Evolutionary conservation across 1,284 basidiomycete genomes (phyloP).

Genomic region (Moesziomyces antarcticus): DNA sequence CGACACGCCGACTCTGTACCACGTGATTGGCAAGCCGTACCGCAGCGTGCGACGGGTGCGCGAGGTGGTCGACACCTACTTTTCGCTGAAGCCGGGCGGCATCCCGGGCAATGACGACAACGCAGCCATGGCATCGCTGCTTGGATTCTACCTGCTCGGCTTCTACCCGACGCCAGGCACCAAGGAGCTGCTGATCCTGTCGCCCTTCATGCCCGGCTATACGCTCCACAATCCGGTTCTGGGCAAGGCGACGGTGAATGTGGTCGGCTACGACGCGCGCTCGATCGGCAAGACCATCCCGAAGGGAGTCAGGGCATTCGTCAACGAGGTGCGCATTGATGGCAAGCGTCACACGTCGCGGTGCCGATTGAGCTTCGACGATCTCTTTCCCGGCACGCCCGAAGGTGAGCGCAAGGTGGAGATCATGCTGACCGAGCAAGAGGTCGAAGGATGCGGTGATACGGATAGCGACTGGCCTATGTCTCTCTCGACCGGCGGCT

Average conservation of each 20-base stretch:
- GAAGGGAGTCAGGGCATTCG: slow-evolving; percentile 37
- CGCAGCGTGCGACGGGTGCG: slow-evolving; percentile 43
- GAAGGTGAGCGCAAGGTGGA: slow-evolving; percentile 29
- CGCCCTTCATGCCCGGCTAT: slow-evolving; percentile 55
- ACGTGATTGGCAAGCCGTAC: slow-evolving; percentile 42
- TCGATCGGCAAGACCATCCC: slow-evolving; percentile 29
- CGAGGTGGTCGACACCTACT: slow-evolving; percentile 48
- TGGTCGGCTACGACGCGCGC: slow-evolving; percentile 40
- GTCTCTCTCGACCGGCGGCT: slow-evolving; percentile 42
- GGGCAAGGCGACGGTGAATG: slow-evolving; percentile 47
- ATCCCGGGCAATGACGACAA: slow-evolving; percentile 72
- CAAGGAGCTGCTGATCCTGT: slow-evolving; percentile 54
- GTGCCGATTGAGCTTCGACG: slow-evolving; percentile 48
- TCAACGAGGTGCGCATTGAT: slow-evolving; percentile 36
- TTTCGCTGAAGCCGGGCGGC: slow-evolving; percentile 39
- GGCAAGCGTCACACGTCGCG: slow-evolving; percentile 34
- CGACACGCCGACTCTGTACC: slow-evolving; percentile 53
- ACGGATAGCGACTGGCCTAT: slow-evolving; percentile 15
- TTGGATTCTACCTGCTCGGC: slow-evolving; percentile 73
- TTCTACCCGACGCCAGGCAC: slow-evolving; percentile 73
- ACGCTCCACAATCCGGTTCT: slow-evolving; percentile 54
- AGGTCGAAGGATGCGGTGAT: slow-evolving; percentile 37
- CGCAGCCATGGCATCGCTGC: slow-evolving; percentile 79
- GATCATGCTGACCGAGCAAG: slow-evolving; percentile 30
- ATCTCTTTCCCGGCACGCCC: slow-evolving; percentile 39